Conservation (phyloP, 331 rosid genomes). For the Telfairia occidentalis region DNA sequence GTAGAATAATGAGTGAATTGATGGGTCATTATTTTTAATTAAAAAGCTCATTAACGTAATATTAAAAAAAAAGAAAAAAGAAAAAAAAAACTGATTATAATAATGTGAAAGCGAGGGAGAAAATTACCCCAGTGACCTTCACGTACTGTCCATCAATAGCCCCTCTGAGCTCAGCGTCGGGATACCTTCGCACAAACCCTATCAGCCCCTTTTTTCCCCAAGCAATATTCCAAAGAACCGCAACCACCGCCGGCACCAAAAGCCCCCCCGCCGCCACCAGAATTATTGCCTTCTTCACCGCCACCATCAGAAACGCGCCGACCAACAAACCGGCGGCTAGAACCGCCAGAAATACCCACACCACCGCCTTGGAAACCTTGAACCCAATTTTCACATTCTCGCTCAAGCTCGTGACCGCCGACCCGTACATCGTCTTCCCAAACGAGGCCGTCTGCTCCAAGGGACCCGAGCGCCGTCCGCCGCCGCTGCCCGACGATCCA, state of each 20-base stretch:
- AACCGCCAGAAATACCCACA: constrained; percentile 71
- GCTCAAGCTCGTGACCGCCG: constrained; percentile 63
- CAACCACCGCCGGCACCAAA: constrained; percentile 39
- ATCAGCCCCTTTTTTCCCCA: constrained; percentile 61
- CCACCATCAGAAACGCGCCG: constrained; percentile 86
- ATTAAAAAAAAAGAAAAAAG: no score
- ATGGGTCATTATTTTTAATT: neutral
- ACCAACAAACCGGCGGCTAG: constrained; percentile 68
- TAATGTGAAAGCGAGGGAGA: neutral
- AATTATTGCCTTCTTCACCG: constrained; percentile 71
- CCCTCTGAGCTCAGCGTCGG: constrained; percentile 87
- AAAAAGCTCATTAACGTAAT: neutral
- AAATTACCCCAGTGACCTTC: constrained; percentile 96
- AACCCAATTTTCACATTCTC: constrained; percentile 56
- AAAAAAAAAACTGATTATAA: neutral
- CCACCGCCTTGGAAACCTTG: constrained; percentile 59
- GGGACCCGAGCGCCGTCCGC: constrained; percentile 39
- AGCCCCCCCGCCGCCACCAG: constrained; percentile 47
- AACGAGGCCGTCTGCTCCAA: constrained; percentile 29
- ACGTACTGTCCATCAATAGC: constrained; percentile 93
- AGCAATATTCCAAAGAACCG: constrained; percentile 47
- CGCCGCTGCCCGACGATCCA: constrained; percentile 25
- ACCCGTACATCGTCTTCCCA: constrained; percentile 58
- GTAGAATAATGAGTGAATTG: neutral
- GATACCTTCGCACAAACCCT: constrained; percentile 64